Percentiles rank a stretch among this genome's conserved stretches.
Evolutionary conservation across 2,329 filamentous ascomycete genomes (phyloP).

Genomic region (Xylaria sp.): DNA sequence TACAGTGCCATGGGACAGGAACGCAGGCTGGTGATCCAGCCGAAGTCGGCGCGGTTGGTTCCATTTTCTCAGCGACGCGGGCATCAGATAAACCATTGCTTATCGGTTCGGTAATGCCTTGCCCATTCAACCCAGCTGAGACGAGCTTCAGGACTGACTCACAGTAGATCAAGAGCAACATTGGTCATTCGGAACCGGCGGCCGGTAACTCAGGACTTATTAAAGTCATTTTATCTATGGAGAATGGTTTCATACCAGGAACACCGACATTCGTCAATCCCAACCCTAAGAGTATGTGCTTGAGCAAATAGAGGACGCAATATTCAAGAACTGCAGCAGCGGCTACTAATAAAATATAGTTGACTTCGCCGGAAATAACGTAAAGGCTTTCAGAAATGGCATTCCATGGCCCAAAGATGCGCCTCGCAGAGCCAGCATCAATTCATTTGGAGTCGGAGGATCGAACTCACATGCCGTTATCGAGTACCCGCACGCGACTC

Average conservation of each 20-base stretch:
- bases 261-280: constrained; percentile 34
- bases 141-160: neutral
- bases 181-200: constrained; percentile 42
- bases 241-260: constrained; percentile 39
- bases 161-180: constrained; percentile 39
- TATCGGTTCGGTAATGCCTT: constrained; percentile 33
- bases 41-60: constrained; percentile 43
- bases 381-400: constrained; percentile 20
- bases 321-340: neutral
- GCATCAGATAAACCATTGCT: constrained; percentile 17
- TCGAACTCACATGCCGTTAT: constrained; percentile 43
- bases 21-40: constrained; percentile 48
- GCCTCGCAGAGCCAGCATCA: constrained; percentile 38
- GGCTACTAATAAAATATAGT: constrained; percentile 3
- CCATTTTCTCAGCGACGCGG: constrained; percentile 33
- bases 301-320: neutral
- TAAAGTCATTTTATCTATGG: constrained; percentile 41
- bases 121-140: neutral
- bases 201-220: constrained; percentile 37
- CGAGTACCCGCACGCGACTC: constrained; percentile 9
- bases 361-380: constrained; percentile 25
- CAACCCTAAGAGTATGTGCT: constrained; percentile 22
- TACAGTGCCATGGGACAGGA: constrained; percentile 48
- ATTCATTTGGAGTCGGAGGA: constrained; percentile 46
- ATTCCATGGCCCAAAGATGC: constrained; percentile 34